Base-by-base conservation (phyloP, 1,284 basidiomycete species). In the Tremellales sp. region DNA sequence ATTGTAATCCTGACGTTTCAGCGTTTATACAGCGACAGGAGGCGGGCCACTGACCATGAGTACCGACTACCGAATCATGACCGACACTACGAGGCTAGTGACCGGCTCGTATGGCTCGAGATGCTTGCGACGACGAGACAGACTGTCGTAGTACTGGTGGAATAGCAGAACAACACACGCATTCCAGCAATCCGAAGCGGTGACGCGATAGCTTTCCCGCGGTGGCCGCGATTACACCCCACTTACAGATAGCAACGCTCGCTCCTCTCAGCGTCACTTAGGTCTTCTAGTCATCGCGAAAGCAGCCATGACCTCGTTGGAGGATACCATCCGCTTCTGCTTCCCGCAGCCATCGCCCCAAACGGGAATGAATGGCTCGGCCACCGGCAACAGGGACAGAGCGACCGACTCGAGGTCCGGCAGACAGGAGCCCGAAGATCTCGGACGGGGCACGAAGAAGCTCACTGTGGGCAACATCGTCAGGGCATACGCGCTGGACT, bases 1-100 rank as follows among this genome's bases (percentile, higher is more conserved):
- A 50, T 69, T 67, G 52, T 70, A 70, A 60, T 75, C 73, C 73
- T 72, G n/a, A 50, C 11, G 2, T 29, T 24, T n/a, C n/a, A n/a
- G n/a, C n/a, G n/a, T n/a, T n/a, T n/a, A n/a, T n/a, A n/a, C n/a
- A n/a, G n/a, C n/a, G n/a, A n/a, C n/a, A n/a, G n/a, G n/a, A n/a
- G n/a, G n/a, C n/a, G n/a, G n/a, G n/a, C n/a, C n/a, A n/a, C n/a
- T n/a, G n/a, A n/a, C n/a, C n/a, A n/a, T n/a, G n/a, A n/a, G n/a
- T n/a, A n/a, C n/a, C n/a, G n/a, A n/a, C n/a, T n/a, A n/a, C n/a
- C n/a, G n/a, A n/a, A n/a, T n/a, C n/a, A n/a, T n/a, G n/a, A n/a
- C n/a, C n/a, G n/a, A n/a, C n/a, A n/a, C n/a, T n/a, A n/a, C n/a
- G n/a, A n/a, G n/a, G n/a, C n/a, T n/a, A n/a, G n/a, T n/a, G n/a